Conservation (phyloP, 2,329 filamentous ascomycete genomes). For the Xylaria sp. region DNA sequence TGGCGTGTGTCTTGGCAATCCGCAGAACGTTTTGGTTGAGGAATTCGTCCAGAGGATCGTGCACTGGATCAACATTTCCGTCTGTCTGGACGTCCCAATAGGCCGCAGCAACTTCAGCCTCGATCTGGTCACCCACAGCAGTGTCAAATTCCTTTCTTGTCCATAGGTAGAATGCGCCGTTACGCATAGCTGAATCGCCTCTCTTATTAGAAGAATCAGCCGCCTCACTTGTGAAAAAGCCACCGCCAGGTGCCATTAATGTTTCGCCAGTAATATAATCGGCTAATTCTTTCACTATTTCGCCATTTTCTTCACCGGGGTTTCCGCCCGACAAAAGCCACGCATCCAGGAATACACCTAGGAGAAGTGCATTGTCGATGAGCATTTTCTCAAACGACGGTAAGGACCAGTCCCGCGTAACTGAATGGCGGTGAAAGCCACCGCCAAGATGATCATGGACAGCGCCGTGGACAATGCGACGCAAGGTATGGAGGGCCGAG, state of each 20-base stretch:
- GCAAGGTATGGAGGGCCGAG: conserved; percentile 82
- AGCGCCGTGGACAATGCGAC: conserved; percentile 68
- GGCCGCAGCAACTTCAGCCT: conserved; percentile 75
- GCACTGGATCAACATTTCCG: conserved; percentile 81
- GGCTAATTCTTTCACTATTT: conserved; percentile 79
- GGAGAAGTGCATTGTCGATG: conserved; percentile 86
- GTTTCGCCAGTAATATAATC: conserved; percentile 81
- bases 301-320: conserved; percentile 73
- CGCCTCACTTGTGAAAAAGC: conserved; percentile 87
- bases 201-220: conserved; percentile 80
- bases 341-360: conserved; percentile 84
- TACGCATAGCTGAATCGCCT: conserved; percentile 80
- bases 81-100: conserved; percentile 85
- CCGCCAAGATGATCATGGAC: conserved; percentile 62
- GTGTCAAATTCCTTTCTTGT: conserved; percentile 84
- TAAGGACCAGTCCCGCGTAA: conserved; percentile 89
- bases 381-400: conserved; percentile 98
- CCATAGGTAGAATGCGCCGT: conserved; percentile 96
- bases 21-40: conserved; percentile 90
- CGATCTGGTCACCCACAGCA: conserved; percentile 68
- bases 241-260: conserved; percentile 71
- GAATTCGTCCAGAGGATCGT: conserved; percentile 92
- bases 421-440: conserved; percentile 76
- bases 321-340: conserved; percentile 65
- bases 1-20: conserved; percentile 68